Evolutionary conservation across 2,329 filamentous ascomycete genomes (phyloP).

Genomic region (Lachnum nothofagi): DNA sequence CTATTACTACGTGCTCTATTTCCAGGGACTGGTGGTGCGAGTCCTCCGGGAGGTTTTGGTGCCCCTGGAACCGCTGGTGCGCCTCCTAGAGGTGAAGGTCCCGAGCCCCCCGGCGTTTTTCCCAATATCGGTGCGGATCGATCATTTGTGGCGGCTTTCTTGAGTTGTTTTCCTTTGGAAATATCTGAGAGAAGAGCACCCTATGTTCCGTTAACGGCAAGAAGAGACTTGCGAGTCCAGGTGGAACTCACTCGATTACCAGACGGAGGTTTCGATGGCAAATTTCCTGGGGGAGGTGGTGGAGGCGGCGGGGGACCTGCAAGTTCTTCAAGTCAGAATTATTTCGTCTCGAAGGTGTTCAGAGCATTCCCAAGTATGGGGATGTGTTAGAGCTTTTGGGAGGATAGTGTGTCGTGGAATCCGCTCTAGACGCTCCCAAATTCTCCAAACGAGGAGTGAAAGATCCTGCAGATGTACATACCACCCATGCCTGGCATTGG

Average conservation of each 20-base stretch:
- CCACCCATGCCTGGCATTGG: slow-evolving; percentile 49
- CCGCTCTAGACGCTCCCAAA: too few relatives aligned
- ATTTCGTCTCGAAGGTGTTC: too few relatives aligned
- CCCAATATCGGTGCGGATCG: slow-evolving; percentile 73
- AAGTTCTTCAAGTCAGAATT: too few relatives aligned
- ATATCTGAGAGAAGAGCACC: slow-evolving; percentile 86
- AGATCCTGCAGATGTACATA: too few relatives aligned
- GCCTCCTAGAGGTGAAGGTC: slow-evolving; percentile 61
- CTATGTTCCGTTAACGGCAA: slow-evolving; percentile 43
- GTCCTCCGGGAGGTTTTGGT: slow-evolving; percentile 53
- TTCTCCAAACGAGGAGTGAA: too few relatives aligned
- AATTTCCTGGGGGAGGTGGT: slow-evolving; percentile 55
- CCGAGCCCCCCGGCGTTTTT: slow-evolving; percentile 49
- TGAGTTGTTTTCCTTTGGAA: slow-evolving; percentile 70
- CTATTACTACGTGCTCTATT: slow-evolving; percentile 80
- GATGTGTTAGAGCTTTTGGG: too few relatives aligned
- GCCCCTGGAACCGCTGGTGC: slow-evolving; percentile 76
- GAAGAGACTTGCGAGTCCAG: slow-evolving; percentile 22
- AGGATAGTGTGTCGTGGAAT: too few relatives aligned
- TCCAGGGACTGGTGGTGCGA: slow-evolving; percentile 65
- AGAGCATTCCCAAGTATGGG: too few relatives aligned
- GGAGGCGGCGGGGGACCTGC: slow-evolving; percentile 54
- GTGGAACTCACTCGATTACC: slow-evolving; percentile 56
- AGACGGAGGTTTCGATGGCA: slow-evolving; percentile 55
- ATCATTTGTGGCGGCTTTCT: slow-evolving; percentile 87